Conservation (phyloP, 495 filamentous ascomycete genomes). For the Aspergillus leporis region DNA sequence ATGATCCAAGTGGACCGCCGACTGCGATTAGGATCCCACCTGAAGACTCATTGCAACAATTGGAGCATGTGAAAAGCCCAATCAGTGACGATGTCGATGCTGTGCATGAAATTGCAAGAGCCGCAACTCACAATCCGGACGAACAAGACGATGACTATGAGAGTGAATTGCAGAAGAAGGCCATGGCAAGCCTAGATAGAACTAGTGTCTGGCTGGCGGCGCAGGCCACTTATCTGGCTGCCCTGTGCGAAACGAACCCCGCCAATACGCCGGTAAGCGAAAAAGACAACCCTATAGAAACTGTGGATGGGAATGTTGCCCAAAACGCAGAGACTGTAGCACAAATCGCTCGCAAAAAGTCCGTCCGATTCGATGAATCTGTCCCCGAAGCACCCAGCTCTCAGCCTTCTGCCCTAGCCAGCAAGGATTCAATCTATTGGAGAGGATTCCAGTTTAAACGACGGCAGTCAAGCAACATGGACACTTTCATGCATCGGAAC, state of each 20-base stretch:
- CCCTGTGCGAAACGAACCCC: slow-evolving; percentile 65
- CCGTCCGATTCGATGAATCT: slow-evolving; percentile 70
- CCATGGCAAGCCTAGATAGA: slow-evolving; percentile 69
- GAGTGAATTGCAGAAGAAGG: slow-evolving; percentile 61
- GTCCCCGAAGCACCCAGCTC: slow-evolving; percentile 43
- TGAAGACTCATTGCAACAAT: slow-evolving; percentile 24
- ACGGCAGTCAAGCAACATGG: slow-evolving; percentile 57
- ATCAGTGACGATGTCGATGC: slow-evolving; percentile 32
- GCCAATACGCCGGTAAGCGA: slow-evolving; percentile 47
- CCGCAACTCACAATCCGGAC: slow-evolving; percentile 43
- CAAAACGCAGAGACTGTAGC: slow-evolving; percentile 27
- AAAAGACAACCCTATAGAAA: slow-evolving; percentile 24
- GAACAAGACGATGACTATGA: slow-evolving; percentile 73
- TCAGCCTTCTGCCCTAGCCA: slow-evolving; percentile 35
- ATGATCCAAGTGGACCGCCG: slow-evolving; percentile 59
- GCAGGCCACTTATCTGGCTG: slow-evolving; percentile 74
- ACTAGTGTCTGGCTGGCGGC: slow-evolving; percentile 80
- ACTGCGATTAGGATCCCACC: slow-evolving; percentile 56
- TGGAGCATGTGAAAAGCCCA: slow-evolving; percentile 31
- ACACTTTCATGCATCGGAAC: slow-evolving; percentile 80
- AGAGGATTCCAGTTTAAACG: slow-evolving; percentile 77
- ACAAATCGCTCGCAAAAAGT: slow-evolving; percentile 60
- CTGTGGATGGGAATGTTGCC: slow-evolving; percentile 20
- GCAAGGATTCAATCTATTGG: slow-evolving; percentile 84
- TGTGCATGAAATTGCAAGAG: slow-evolving; percentile 38